These are phyloP conservation scores for Phoma sp. DNA, from an alignment of 2,329 filamentous ascomycete species.

Conservation along the genomic window DNA sequence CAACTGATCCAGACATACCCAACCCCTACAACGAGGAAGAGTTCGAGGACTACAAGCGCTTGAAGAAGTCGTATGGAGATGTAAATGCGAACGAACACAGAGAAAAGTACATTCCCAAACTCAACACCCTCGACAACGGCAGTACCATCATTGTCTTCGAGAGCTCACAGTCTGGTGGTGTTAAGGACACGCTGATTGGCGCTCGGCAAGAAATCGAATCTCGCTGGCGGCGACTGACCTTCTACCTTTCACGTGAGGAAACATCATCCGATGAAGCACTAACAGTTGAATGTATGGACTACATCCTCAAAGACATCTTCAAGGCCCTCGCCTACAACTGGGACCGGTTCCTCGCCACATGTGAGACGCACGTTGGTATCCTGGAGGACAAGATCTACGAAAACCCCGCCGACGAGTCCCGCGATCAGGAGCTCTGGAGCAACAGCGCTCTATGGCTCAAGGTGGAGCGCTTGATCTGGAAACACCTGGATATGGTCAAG, in stretches of 20 bases:
- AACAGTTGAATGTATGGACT: conserved; percentile 57
- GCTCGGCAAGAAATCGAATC: conserved; percentile 59
- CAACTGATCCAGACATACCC: conserved; percentile 50
- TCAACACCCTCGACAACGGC: conserved; percentile 56
- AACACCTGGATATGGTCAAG: conserved; percentile 56
- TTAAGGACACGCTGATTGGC: conserved; percentile 58
- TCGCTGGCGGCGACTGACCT: conserved; percentile 61
- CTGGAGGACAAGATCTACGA: conserved; percentile 57
- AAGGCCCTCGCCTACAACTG: conserved; percentile 54
- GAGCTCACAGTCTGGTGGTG: conserved; percentile 54
- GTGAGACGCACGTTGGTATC: conserved; percentile 58
- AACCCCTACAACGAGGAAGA: conserved; percentile 54
- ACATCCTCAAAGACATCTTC: conserved; percentile 59
- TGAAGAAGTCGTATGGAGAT: conserved; percentile 38
- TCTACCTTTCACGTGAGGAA: conserved; percentile 52
- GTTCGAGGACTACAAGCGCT: conserved; percentile 41
- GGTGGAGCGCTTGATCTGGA: conserved; percentile 58
- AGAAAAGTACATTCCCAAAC: conserved; percentile 49
- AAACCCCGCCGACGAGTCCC: conserved; percentile 59
- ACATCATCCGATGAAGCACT: conserved; percentile 47
- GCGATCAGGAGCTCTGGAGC: conserved; percentile 60
- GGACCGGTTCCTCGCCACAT: conserved; percentile 54
- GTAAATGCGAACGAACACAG: conserved; percentile 38
- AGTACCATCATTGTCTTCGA: conserved; percentile 61
- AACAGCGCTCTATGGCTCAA: conserved; percentile 60